Evolutionary conservation across 2,329 filamentous ascomycete genomes (phyloP), one percentile per base, ranked within the genome.

Genomic region (Cordyceps pruinosa): DNA sequence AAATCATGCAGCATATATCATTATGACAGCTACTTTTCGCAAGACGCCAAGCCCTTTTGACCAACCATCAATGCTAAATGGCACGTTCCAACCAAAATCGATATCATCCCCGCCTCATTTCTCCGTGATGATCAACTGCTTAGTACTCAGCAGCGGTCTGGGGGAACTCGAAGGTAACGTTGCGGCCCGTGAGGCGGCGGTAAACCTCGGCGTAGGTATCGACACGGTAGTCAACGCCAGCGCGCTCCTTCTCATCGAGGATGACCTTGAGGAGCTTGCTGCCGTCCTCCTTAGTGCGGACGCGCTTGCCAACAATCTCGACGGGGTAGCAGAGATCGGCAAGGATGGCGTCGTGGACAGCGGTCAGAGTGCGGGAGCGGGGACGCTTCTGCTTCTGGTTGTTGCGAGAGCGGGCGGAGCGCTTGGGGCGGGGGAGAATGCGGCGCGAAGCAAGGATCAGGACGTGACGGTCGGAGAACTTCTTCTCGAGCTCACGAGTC

Each of bases 401-500:
- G 82, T 92, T 92, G 84, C 94, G 93, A 68, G 88, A 90, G 82
- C 91, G 92, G 83, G 87, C 90, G 77, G 91, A 96, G 77, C 93
- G 92, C 90, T 97, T 97, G 77, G 94, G 94, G 78, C 92, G 91
- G 77, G 94, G 93, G 63, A 99, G 86, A 73, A 99, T 99, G 79
- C 94, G 94, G 85, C 94, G 94, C 74, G 93, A 95, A 70, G 94
- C 94, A 71, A 99, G 88, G 86, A 99, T 91, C 77, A 99, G 84
- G 77, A 99, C 94, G 80, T 99, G 94, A 80, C 94, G 94, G 86
- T 99, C 94, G 66, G 94, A 97, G 90, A 99, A 99, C 85, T 99
- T 99, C 91, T 99, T 99, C 89, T 99, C 94, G 75, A 99, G 92
- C 86, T 99, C 94, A 81, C 94, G 94, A 79, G 94, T 99, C 75